Evolutionary conservation across 805 yeast species (phyloP).

Genomic region (Hanseniaspora nectarophila): DNA sequence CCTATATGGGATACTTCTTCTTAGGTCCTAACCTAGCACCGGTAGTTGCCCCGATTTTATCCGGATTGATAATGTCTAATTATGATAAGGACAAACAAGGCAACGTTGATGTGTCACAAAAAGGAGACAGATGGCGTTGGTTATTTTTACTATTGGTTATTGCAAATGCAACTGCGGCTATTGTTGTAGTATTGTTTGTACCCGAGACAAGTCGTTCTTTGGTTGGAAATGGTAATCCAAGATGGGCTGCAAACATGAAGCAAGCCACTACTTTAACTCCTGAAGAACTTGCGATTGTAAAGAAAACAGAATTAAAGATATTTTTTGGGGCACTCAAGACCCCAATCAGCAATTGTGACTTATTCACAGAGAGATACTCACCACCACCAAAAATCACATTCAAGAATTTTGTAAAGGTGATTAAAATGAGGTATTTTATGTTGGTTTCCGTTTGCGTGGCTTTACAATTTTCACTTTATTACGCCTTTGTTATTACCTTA

Average conservation of each 20-base stretch:
- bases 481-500: constrained; percentile 42
- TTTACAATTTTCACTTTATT: constrained; percentile 42
- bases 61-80: constrained; percentile 53
- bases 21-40: constrained; percentile 85
- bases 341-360: constrained; percentile 21
- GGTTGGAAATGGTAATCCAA: constrained; percentile 41
- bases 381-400: constrained; percentile 38
- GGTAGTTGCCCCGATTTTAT: constrained; percentile 68
- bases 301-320: constrained; percentile 4
- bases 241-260: constrained; percentile 20
- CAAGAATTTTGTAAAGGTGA: constrained; percentile 28
- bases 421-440: constrained; percentile 35
- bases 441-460: constrained; percentile 39
- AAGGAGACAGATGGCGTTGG: constrained; percentile 75
- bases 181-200: constrained; percentile 42
- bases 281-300: not conserved
- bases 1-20: constrained; percentile 74
- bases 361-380: constrained; percentile 28
- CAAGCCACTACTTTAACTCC: not conserved
- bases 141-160: constrained; percentile 67
- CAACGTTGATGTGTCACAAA: constrained; percentile 27
- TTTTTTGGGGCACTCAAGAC: constrained; percentile 21
- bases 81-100: not conserved
- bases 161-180: constrained; percentile 43
- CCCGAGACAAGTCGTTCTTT: constrained; percentile 72